Base-by-base conservation (phyloP, 768 basidiomycete species). In the Chalciporus pseudorubinellus region DNA sequence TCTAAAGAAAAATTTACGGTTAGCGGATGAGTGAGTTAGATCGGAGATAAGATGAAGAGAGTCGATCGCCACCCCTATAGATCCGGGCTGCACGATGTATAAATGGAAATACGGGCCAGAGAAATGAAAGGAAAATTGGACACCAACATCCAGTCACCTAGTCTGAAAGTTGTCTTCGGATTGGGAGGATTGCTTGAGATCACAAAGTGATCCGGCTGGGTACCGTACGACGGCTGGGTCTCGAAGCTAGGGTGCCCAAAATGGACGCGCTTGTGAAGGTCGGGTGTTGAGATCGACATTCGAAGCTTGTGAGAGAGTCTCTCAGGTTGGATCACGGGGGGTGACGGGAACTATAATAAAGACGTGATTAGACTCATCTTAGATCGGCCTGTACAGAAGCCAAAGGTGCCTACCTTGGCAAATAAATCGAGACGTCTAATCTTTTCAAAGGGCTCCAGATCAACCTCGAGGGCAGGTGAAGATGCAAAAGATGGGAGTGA, bases 91-190 rank as follows among this genome's bases (percentile, higher is more conserved):
- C n/a, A n/a, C n/a, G 50, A 24, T 7, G 24, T 3, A 24, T 24
- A 26, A 61, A 44, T 60, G 56, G 50, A 55, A 67, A 66, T 59
- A 7, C n/a, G 38, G 29, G 28, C 43, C 22, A 21, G 20, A 40
- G 34, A 47, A 44, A n/a, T 33, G n/a, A n/a, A 39, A 41, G 42
- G 31, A 53, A 52, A 57, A 44, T 46, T 28, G 53, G 39, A 59
- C 19, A 81, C 85, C 72, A 63, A 87, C 85, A 88, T 85, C 86
- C 86, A 88, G 62, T 88, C 86, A 14, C 86, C 86, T 5, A 78
- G 70, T 58, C 86, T 74, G 66, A 87, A 88, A 58, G 73, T 80
- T 3, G 79, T 80, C 59, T 78, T 77, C 13, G 84, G 82, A 62
- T 87, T 88, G 12, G 86, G 86, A 6, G 86, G 86, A 57, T 87